Conservation (phyloP, 306 rosid genomes). For the Rosa multiflora region DNA sequence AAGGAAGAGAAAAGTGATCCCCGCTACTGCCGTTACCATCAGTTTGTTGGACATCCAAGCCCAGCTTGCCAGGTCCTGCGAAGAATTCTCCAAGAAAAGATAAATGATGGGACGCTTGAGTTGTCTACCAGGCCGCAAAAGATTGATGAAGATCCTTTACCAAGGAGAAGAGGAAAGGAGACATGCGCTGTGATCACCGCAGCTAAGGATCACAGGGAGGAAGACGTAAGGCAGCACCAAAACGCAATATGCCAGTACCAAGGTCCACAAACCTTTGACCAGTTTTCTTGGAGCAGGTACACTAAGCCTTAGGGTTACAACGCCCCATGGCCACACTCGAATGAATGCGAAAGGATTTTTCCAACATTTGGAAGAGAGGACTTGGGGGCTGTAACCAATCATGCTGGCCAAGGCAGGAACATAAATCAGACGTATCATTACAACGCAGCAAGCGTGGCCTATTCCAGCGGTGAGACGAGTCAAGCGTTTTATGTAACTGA, state of each 20-base stretch:
- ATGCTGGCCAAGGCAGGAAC: too few relatives aligned
- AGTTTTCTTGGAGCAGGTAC: background rate
- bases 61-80: background rate
- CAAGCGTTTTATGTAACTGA: too few relatives aligned
- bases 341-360: too few relatives aligned
- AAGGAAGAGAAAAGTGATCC: background rate
- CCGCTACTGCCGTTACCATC: background rate
- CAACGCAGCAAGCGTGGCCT: too few relatives aligned
- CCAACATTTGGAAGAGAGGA: too few relatives aligned
- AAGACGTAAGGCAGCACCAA: background rate
- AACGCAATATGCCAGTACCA: too few relatives aligned
- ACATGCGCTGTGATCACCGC: background rate
- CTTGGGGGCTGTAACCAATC: background rate
- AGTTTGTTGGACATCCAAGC: background rate
- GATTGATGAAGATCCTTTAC: background rate
- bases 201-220: background rate
- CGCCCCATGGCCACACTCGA: background rate
- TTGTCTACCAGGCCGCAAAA: background rate
- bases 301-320: rapidly evolving
- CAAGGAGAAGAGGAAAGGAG: background rate
- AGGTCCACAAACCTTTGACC: background rate
- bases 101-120: background rate
- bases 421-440: too few relatives aligned
- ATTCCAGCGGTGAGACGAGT: too few relatives aligned
- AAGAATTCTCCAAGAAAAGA: background rate